Evolutionary conservation across 768 basidiomycete species (phyloP).

Genomic region (Phlebiopsis flavidoalba): DNA sequence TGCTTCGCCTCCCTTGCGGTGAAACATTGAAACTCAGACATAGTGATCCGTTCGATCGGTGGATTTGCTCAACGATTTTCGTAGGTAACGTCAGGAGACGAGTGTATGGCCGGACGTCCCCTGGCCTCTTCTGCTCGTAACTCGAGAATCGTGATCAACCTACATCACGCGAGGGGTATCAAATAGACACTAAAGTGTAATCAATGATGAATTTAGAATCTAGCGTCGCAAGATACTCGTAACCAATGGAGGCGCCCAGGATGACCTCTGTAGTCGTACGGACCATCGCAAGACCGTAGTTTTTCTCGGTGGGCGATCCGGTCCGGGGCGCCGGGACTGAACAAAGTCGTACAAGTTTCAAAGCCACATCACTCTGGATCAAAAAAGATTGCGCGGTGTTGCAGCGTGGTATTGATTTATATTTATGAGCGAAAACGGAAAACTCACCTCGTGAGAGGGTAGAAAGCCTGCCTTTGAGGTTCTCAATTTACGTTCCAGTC

Average conservation of each 20-base stretch:
- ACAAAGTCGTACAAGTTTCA: slow-evolving; percentile 90
- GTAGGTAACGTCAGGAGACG: slow-evolving; percentile 61
- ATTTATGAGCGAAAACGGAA: background rate
- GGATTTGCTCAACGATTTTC: slow-evolving; percentile 52
- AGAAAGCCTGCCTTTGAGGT: slow-evolving; percentile 79
- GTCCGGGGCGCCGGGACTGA: slow-evolving; percentile 74
- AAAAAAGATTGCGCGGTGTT: background rate
- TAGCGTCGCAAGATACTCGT: slow-evolving; percentile 16
- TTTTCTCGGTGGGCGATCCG: slow-evolving; percentile 73
- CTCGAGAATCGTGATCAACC: too few species aligned
- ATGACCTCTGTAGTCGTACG: slow-evolving; percentile 97
- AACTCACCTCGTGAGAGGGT: slow-evolving; percentile 84
- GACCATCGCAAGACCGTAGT: slow-evolving; percentile 84
- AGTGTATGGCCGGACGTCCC: slow-evolving; percentile 42
- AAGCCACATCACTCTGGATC: slow-evolving; percentile 75
- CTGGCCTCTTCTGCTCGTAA: slow-evolving; percentile 76
- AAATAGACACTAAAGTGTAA: slow-evolving; percentile 69
- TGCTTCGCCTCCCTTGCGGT: background rate
- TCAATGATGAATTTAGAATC: background rate
- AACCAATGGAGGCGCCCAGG: slow-evolving; percentile 93
- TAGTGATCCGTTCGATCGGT: slow-evolving; percentile 37
- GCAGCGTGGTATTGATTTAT: background rate
- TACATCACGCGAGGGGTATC: slow-evolving; percentile 92
- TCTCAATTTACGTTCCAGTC: slow-evolving; percentile 93
- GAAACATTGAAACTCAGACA: slow-evolving; percentile 31